phyloP scores from a whole-genome alignment of 78 protist genomes.

The Trichosphaerium sp. region DNA sequence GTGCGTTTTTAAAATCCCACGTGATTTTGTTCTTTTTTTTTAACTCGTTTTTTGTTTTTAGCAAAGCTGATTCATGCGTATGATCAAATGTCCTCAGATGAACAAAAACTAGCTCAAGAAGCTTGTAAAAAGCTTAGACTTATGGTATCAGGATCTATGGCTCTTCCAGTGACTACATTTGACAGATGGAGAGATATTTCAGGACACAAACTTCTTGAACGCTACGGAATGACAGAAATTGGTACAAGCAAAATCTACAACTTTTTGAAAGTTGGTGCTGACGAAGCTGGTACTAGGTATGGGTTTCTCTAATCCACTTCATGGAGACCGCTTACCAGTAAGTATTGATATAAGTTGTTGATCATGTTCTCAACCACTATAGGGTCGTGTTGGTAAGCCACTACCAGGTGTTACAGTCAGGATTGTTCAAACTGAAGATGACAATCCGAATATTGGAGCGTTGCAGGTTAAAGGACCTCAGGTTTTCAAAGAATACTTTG shows the following conservation, averaged over 20 bases:
- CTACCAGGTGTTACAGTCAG: constrained; percentile 49
- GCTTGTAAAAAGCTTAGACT: constrained; percentile 20
- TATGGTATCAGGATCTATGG: constrained; percentile 74
- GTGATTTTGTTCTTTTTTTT: no score
- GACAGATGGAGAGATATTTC: constrained; percentile 32
- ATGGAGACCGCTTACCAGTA: background rate
- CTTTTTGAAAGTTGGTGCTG: no score
- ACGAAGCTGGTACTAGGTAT: no score
- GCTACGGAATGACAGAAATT: constrained; percentile 87
- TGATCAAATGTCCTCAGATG: no score
- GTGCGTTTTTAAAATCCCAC: no score
- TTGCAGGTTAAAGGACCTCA: constrained; percentile 18
- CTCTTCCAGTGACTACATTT: constrained; percentile 58
- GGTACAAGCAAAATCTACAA: no score
- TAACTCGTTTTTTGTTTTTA: no score
- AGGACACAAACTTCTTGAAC: constrained; percentile 60
- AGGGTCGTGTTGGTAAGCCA: constrained; percentile 69
- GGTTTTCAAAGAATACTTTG: constrained; percentile 48
- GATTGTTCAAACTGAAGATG: constrained; percentile 22
- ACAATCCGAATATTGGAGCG: background rate
- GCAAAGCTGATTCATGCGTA: no score
- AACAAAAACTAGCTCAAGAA: background rate
- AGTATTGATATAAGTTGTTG: background rate
- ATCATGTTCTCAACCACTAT: background rate
- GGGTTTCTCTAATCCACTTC: no score